A percentile compares a stretch with the other conserved stretches of the same genome.
Evolutionary conservation across 352 stramenopile species (phyloP).

Genomic region (Phytophthora pistaciae): DNA sequence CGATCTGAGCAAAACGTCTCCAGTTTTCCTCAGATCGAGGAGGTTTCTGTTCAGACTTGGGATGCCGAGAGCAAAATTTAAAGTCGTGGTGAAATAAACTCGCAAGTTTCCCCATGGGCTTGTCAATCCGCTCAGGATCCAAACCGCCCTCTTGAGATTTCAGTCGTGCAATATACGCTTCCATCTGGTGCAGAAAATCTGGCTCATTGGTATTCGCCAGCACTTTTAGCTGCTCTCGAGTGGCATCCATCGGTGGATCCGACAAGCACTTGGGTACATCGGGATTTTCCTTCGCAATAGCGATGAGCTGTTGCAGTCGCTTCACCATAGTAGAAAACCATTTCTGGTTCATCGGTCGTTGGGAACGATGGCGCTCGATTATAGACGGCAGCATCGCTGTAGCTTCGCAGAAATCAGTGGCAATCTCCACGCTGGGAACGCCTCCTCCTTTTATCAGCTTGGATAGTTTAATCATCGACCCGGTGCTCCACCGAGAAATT

Average conservation of each 20-base stretch:
- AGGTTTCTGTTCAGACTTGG: not conserved
- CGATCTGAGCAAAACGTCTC: not conserved
- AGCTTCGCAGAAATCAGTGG: not conserved
- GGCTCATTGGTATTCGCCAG: not conserved
- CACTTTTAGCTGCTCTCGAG: not conserved
- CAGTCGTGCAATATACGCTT: not conserved
- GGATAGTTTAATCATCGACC: not conserved
- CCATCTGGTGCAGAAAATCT: not conserved
- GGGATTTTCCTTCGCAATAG: not conserved
- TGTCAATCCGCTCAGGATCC: not conserved
- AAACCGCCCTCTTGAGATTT: not conserved
- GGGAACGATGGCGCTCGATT: not conserved
- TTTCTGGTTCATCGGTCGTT: not conserved
- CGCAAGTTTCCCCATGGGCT: not conserved
- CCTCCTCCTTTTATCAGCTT: not conserved
- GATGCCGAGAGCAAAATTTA: not conserved
- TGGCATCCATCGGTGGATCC: not conserved
- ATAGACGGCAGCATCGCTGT: not conserved
- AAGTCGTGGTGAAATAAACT: not conserved
- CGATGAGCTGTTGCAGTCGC: not conserved
- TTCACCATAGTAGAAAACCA: not conserved
- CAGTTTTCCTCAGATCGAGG: not conserved
- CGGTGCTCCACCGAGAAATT: not conserved
- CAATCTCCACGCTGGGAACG: not conserved
- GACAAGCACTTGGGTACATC: not conserved